A percentile compares a stretch with the other conserved stretches of the same genome.
phyloP scores from a whole-genome alignment of 768 basidiomycete genomes.

The Clathrus columnatus region DNA sequence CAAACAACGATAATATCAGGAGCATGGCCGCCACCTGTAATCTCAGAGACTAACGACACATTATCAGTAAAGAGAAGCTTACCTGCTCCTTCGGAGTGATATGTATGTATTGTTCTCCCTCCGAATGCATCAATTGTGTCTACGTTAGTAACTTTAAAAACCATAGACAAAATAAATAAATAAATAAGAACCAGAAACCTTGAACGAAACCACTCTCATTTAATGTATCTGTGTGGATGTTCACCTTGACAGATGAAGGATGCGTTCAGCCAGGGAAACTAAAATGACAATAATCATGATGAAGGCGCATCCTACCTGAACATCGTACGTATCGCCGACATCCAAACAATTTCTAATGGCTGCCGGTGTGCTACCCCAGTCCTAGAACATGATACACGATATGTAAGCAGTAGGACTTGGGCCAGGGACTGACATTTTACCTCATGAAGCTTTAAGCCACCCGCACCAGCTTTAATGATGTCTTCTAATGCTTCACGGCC shows the following conservation, averaged over 20 bases:
- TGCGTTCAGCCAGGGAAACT: background rate
- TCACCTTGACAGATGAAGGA: slow-evolving; percentile 38
- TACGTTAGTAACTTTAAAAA: slow-evolving; percentile 20
- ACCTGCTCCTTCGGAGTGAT: slow-evolving; percentile 96
- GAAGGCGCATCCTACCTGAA: slow-evolving; percentile 75
- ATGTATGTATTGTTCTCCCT: slow-evolving; percentile 88
- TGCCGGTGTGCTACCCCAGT: slow-evolving; percentile 90
- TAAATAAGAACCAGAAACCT: slow-evolving; percentile 37
- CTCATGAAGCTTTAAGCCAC: slow-evolving; percentile 91
- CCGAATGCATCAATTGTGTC: slow-evolving; percentile 88
- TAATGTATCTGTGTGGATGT: slow-evolving; percentile 94
- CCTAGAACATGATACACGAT: slow-evolving; percentile 29
- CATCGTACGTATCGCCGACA: slow-evolving; percentile 85
- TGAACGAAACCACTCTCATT: slow-evolving; percentile 98
- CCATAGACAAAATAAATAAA: background rate
- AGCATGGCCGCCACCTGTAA: slow-evolving; percentile 82
- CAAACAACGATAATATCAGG: slow-evolving; percentile 99
- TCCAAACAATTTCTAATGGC: slow-evolving; percentile 69
- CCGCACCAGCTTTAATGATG: slow-evolving; percentile 73
- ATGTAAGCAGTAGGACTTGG: no score
- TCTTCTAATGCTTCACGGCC: slow-evolving; percentile 69
- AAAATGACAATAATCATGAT: no score
- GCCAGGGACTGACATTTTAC: slow-evolving; percentile 14
- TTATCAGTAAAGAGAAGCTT: background rate
- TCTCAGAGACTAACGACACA: background rate